Conservation (phyloP, 2,329 filamentous ascomycete genomes). For the Bisporella sp. region DNA sequence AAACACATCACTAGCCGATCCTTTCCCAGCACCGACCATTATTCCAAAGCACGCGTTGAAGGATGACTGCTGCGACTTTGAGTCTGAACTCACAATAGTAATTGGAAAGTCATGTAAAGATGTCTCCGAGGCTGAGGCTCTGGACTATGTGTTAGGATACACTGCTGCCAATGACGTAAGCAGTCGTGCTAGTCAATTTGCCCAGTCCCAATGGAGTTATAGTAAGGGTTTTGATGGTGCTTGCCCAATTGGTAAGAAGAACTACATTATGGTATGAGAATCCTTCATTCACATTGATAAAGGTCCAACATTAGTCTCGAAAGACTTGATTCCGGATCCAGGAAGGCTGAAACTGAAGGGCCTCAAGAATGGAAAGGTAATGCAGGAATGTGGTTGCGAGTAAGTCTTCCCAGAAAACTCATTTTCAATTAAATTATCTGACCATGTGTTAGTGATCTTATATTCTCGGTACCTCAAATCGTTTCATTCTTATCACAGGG, state of each 20-base stretch:
- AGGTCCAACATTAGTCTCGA: conserved; percentile 40
- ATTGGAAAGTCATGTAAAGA: conserved; percentile 41
- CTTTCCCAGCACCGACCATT: conserved; percentile 30
- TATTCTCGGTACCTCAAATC: conserved; percentile 37
- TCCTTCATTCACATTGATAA: too few species aligned
- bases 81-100: conserved; percentile 43
- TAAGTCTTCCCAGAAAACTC: conserved; percentile 14
- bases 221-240: conserved; percentile 43
- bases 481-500: conserved; percentile 30
- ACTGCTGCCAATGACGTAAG: conserved; percentile 50
- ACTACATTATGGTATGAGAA: too few species aligned
- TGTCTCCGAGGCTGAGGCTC: conserved; percentile 38
- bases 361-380: conserved; percentile 38
- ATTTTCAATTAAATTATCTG: neutral
- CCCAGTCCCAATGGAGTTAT: conserved; percentile 42
- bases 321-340: conserved; percentile 31
- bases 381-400: conserved; percentile 35
- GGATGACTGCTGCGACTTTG: conserved; percentile 39
- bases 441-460: conserved; percentile 29
- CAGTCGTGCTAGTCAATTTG: conserved; percentile 42
- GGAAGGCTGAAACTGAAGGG: conserved; percentile 32
- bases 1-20: conserved; percentile 19
- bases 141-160: conserved; percentile 48
- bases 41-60: conserved; percentile 38
- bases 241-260: conserved; percentile 36